These are phyloP conservation scores for Oryza meridionalis DNA, from an alignment of 176 grass and related monocot species.

Conservation along the genomic window DNA sequence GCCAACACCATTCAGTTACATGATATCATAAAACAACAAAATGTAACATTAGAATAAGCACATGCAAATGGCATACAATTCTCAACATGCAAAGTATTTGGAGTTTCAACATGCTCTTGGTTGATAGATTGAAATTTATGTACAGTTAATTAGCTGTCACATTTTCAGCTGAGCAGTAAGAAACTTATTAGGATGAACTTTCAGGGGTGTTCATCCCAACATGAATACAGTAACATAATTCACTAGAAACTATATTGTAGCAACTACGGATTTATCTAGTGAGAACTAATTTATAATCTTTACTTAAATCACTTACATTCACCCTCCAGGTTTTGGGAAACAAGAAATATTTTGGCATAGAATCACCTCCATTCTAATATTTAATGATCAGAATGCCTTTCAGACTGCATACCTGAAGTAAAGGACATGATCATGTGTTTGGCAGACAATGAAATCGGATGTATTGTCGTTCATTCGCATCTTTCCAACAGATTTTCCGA, in stretches of 20 bases:
- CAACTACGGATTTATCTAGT: not conserved
- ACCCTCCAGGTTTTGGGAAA: not conserved
- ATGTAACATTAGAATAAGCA: not conserved
- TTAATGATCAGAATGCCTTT: not conserved
- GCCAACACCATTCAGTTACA: constrained; percentile 35
- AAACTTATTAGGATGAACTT: constrained; percentile 28
- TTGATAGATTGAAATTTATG: constrained; percentile 4
- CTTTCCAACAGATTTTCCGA: constrained; percentile 98
- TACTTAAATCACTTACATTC: not conserved
- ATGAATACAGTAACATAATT: not conserved
- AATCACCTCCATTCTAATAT: not conserved
- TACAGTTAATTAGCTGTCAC: constrained; percentile 5
- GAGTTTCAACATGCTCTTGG: constrained; percentile 18
- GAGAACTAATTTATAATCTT: not conserved
- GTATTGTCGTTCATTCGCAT: constrained; percentile 90
- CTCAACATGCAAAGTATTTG: not conserved
- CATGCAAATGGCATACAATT: not conserved
- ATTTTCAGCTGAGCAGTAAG: constrained; percentile 20
- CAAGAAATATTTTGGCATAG: not conserved
- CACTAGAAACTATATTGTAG: not conserved
- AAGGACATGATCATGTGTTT: constrained; percentile 86
- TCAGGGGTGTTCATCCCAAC: constrained; percentile 7
- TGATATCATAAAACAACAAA: not conserved
- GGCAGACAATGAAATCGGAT: constrained; percentile 95
- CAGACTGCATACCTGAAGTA: constrained; percentile 84